Percentiles rank a stretch among this genome's conserved stretches.
Evolutionary conservation across 768 basidiomycete species (phyloP).

Genomic region (Gloeostereum incarnatum): DNA sequence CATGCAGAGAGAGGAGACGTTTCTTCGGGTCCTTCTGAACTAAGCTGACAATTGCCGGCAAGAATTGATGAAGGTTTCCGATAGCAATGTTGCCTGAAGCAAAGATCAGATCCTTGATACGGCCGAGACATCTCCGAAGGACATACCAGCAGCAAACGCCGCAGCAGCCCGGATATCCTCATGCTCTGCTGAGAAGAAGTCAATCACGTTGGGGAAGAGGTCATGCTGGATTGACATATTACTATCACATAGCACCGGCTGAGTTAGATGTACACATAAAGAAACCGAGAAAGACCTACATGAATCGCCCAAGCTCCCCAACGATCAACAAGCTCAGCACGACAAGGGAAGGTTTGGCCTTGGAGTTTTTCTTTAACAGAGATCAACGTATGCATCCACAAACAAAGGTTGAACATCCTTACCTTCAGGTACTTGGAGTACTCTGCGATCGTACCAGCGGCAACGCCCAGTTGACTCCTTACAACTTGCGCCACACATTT

Average conservation of each 20-base stretch:
- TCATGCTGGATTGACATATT: slow-evolving; percentile 79
- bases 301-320: slow-evolving; percentile 88
- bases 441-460: slow-evolving; percentile 78
- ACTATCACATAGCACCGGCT: slow-evolving; percentile 28
- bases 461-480: slow-evolving; percentile 55
- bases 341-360: slow-evolving; percentile 56
- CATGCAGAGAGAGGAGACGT: slow-evolving; percentile 80
- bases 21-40: slow-evolving; percentile 69
- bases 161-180: slow-evolving; percentile 89
- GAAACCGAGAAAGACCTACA: slow-evolving; percentile 39
- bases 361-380: slow-evolving; percentile 33
- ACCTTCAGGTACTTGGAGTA: slow-evolving; percentile 81
- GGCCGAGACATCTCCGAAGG: background rate
- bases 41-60: slow-evolving; percentile 77
- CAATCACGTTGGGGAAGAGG: slow-evolving; percentile 68
- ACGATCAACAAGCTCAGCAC: slow-evolving; percentile 82
- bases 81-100: slow-evolving; percentile 85
- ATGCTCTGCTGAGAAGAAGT: slow-evolving; percentile 65
- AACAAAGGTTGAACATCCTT: slow-evolving; percentile 6
- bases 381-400: slow-evolving; percentile 4
- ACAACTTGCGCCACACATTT: slow-evolving; percentile 83
- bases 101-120: background rate
- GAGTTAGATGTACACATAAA: slow-evolving; percentile 6
- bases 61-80: slow-evolving; percentile 81
- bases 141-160: slow-evolving; percentile 83